Evolutionary conservation across 2,329 filamentous ascomycete species (phyloP).

Genomic region (Thyridium curvatum): DNA sequence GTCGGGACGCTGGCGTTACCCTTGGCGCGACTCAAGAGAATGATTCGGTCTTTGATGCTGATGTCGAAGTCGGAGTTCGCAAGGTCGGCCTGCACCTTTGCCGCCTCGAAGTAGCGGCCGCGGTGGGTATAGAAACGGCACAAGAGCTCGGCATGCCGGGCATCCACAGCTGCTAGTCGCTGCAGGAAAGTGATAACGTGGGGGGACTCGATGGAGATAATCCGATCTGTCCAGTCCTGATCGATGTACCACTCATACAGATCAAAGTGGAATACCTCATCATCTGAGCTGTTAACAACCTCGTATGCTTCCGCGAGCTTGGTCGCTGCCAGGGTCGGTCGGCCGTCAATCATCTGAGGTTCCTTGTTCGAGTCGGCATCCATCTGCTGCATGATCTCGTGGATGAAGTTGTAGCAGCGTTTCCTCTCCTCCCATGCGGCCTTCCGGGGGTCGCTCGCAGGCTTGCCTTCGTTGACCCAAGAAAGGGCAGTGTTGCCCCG

Average conservation of each 20-base stretch:
- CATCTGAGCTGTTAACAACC: constrained; percentile 79
- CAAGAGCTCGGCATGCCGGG: constrained; percentile 79
- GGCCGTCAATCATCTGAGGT: constrained; percentile 71
- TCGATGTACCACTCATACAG: constrained; percentile 97
- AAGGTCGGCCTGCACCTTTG: constrained; percentile 76
- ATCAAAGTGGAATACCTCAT: constrained; percentile 92
- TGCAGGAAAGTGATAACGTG: constrained; percentile 84
- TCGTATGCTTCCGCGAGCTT: constrained; percentile 84
- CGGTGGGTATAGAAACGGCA: constrained; percentile 90
- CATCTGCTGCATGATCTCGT: constrained; percentile 70
- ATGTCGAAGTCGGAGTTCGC: constrained; percentile 78
- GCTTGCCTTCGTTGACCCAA: constrained; percentile 82
- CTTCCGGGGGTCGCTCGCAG: constrained; percentile 62
- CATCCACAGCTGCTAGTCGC: constrained; percentile 64
- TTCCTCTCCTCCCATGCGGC: constrained; percentile 65
- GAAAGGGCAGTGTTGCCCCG: constrained; percentile 77
- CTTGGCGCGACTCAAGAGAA: constrained; percentile 83
- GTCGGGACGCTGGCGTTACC: constrained; percentile 85
- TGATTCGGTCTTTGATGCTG: constrained; percentile 77
- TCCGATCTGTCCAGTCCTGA: constrained; percentile 76
- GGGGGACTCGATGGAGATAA: constrained; percentile 77
- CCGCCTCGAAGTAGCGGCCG: constrained; percentile 78
- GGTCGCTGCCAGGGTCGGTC: constrained; percentile 66
- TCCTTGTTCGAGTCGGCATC: constrained; percentile 64
- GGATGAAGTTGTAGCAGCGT: constrained; percentile 80